Evolutionary conservation across 2,329 filamentous ascomycete genomes (phyloP).

Genomic region (Rhytidhysteron rufulum): DNA sequence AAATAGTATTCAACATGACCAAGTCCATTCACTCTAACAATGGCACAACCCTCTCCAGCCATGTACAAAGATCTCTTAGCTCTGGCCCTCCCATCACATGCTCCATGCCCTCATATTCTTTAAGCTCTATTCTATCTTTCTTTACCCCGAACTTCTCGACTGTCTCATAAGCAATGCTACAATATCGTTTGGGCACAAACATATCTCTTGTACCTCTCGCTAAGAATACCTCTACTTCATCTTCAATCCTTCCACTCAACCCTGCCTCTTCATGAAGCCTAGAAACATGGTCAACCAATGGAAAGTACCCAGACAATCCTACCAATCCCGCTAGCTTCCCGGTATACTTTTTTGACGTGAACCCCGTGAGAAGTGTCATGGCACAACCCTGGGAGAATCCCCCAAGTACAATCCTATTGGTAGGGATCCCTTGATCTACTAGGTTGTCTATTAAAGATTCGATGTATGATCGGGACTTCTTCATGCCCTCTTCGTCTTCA

Average conservation of each 20-base stretch:
- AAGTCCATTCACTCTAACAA: conserved; percentile 32
- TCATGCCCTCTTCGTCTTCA: conserved; percentile 46
- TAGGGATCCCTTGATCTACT: conserved; percentile 38
- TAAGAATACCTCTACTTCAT: conserved; percentile 43
- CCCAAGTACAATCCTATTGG: conserved; percentile 43
- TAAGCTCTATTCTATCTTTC: conserved; percentile 35
- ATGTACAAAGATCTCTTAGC: conserved; percentile 45
- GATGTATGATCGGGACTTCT: conserved; percentile 37
- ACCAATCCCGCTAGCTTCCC: conserved; percentile 41
- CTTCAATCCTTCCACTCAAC: conserved; percentile 27
- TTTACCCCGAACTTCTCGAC: conserved; percentile 38
- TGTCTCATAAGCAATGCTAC: conserved; percentile 40
- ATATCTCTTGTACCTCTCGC: conserved; percentile 46
- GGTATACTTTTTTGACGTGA: conserved; percentile 39
- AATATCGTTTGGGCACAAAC: conserved; percentile 44
- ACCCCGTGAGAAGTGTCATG: conserved; percentile 41
- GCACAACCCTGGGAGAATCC: conserved; percentile 50
- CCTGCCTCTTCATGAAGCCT: conserved; percentile 35
- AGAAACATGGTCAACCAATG: conserved; percentile 37
- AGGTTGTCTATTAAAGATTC: conserved; percentile 41
- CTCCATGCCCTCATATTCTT: conserved; percentile 48
- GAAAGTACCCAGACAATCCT: conserved; percentile 47
- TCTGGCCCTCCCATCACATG: conserved; percentile 43
- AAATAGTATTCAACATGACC: too few relatives aligned
- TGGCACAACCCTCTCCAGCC: conserved; percentile 39